Evolutionary conservation across 2,329 filamentous ascomycete species (phyloP).

Genomic region (Huntiella abstrusa): DNA sequence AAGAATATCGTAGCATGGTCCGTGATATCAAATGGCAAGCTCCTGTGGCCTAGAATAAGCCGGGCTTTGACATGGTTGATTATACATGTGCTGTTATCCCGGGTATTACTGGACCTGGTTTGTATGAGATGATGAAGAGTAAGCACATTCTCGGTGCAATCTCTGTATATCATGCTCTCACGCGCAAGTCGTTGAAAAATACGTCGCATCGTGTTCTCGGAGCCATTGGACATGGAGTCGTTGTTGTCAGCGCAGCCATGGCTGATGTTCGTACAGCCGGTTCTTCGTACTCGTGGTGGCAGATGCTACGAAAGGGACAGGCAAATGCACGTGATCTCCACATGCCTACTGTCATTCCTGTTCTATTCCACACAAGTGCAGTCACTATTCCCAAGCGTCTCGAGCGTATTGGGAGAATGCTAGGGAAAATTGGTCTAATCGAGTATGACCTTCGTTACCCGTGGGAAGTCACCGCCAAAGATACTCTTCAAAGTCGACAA

Average conservation of each 20-base stretch:
- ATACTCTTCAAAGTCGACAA: slow-evolving; percentile 4
- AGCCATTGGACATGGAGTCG: slow-evolving; percentile 8
- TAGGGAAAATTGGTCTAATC: slow-evolving; percentile 1
- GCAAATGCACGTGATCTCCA: slow-evolving; percentile 4
- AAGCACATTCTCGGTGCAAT: slow-evolving; percentile 2
- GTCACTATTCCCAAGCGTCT: slow-evolving; percentile 2
- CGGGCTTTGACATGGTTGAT: slow-evolving; percentile 4
- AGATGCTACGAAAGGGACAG: slow-evolving; percentile 8
- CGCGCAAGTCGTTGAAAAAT: slow-evolving; percentile 4
- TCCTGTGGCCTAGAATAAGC: slow-evolving; percentile 2
- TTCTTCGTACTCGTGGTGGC: slow-evolving; percentile 6
- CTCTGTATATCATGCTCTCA: slow-evolving; percentile 2
- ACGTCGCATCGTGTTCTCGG: slow-evolving; percentile 1
- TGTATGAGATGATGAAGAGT: slow-evolving; percentile 7
- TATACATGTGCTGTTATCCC: slow-evolving; percentile 9
- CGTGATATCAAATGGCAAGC: slow-evolving; percentile 4
- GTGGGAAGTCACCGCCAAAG: neutral
- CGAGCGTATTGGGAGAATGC: slow-evolving; percentile 1
- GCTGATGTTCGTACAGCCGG: slow-evolving; percentile 5
- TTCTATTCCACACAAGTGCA: slow-evolving; percentile 7
- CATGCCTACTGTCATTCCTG: slow-evolving; percentile 2
- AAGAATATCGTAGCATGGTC: slow-evolving; percentile 6
- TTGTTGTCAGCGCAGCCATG: slow-evolving; percentile 6
- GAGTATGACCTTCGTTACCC: neutral
- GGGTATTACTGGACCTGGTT: slow-evolving; percentile 3